phyloP scores from a whole-genome alignment of 768 basidiomycete genomes.

The Daedalea quercina region DNA sequence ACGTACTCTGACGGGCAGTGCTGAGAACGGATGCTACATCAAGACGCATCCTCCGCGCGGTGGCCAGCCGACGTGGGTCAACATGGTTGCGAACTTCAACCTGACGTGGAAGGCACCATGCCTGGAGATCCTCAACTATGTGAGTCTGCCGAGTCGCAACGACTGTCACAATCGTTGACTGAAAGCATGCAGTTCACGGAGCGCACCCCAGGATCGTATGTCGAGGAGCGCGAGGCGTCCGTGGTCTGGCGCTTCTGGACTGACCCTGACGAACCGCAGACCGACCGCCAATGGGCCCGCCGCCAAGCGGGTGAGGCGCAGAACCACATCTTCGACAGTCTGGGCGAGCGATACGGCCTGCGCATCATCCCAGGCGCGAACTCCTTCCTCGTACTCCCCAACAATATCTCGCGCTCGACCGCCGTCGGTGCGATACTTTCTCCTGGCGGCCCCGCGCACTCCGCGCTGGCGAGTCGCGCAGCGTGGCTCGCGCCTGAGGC shows the following conservation, averaged over 20 bases:
- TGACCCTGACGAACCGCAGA: slow-evolving; percentile 23
- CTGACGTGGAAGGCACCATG: slow-evolving; percentile 77
- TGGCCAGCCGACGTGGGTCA: slow-evolving; percentile 54
- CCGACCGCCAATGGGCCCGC: slow-evolving; percentile 75
- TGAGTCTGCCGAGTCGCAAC: slow-evolving; percentile 32
- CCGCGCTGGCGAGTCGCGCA: slow-evolving; percentile 29
- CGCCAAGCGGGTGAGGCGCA: slow-evolving; percentile 87
- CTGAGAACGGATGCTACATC: slow-evolving; percentile 86
- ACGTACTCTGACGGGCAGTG: slow-evolving; percentile 32
- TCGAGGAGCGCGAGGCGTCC: slow-evolving; percentile 79
- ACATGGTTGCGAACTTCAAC: slow-evolving; percentile 74
- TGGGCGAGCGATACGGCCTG: slow-evolving; percentile 77
- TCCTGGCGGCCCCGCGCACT: slow-evolving; percentile 45
- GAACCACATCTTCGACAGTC: slow-evolving; percentile 85
- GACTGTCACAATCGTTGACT: neutral
- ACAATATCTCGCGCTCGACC: slow-evolving; percentile 77
- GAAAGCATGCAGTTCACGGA: slow-evolving; percentile 64
- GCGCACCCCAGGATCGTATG: slow-evolving; percentile 79
- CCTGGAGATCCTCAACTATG: slow-evolving; percentile 79
- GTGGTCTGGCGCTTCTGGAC: slow-evolving; percentile 86
- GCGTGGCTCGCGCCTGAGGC: slow-evolving; percentile 36
- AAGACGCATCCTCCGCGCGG: slow-evolving; percentile 38
- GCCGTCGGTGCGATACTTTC: slow-evolving; percentile 77
- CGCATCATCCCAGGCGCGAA: slow-evolving; percentile 78
- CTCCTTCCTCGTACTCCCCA: slow-evolving; percentile 77